phyloP scores from a whole-genome alignment of 2,329 filamentous ascomycete genomes.

The Knoxdaviesia proteae region DNA sequence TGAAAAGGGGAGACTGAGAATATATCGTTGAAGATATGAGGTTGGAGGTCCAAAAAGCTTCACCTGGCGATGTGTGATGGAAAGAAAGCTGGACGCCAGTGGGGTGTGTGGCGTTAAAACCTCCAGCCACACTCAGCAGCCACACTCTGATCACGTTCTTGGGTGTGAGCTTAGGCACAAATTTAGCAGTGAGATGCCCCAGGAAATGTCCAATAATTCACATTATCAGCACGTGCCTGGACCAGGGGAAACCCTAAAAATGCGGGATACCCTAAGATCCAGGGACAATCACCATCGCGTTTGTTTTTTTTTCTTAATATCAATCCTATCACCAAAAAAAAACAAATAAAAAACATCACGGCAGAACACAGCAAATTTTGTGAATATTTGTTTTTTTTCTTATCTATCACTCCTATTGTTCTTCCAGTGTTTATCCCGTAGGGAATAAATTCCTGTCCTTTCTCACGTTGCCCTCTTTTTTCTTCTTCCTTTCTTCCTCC shows the following conservation, averaged over 20 bases:
- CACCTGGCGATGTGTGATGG: neutral
- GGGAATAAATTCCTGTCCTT: too few species aligned
- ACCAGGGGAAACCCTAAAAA: neutral
- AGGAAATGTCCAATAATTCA: too few species aligned
- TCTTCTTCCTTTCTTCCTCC: neutral
- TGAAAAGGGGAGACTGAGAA: neutral
- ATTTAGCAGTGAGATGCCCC: too few species aligned
- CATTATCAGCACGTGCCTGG: conserved; percentile 1
- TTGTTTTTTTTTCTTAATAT: neutral
- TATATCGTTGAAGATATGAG: neutral
- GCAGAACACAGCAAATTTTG: neutral
- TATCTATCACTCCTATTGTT: neutral
- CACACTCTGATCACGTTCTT: too few species aligned
- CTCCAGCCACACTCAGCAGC: neutral
- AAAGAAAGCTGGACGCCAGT: neutral
- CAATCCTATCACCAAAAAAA: neutral
- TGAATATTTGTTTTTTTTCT: neutral
- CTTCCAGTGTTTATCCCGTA: neutral
- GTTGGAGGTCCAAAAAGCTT: neutral
- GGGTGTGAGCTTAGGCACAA: too few species aligned
- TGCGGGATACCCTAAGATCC: neutral
- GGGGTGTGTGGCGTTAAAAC: neutral
- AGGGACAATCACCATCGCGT: neutral
- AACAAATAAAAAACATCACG: neutral
- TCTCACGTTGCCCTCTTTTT: neutral